phyloP scores from a whole-genome alignment of 202 grass and related monocot genomes.

The Zoysia matrella region DNA sequence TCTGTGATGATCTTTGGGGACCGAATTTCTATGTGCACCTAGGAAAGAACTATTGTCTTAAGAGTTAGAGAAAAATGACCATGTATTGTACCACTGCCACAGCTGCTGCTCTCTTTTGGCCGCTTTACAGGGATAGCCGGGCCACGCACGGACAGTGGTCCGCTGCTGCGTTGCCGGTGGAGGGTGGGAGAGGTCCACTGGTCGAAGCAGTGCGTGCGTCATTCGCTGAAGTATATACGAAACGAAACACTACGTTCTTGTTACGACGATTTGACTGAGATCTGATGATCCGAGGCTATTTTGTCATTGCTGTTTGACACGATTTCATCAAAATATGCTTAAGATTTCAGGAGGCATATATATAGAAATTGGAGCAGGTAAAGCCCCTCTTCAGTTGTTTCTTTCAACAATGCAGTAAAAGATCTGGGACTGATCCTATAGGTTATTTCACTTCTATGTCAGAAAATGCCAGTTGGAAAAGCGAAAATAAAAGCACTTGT shows the following conservation, averaged over 20 bases:
- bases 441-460: conserved; percentile 51
- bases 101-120: too few relatives aligned
- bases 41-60: too few relatives aligned
- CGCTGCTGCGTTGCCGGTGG: too few relatives aligned
- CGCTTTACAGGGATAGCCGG: too few relatives aligned
- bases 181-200: too few relatives aligned
- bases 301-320: background rate
- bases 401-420: conserved; percentile 25
- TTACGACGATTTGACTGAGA: background rate
- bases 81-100: too few relatives aligned
- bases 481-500: background rate
- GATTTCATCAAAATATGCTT: background rate
- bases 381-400: background rate
- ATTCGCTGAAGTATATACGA: background rate
- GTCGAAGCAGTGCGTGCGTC: too few relatives aligned
- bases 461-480: background rate
- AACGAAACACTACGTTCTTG: background rate
- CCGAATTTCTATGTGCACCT: too few relatives aligned
- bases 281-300: background rate
- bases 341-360: background rate
- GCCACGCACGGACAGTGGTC: too few relatives aligned
- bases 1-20: too few relatives aligned
- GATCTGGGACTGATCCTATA: conserved; percentile 5
- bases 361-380: conserved; percentile 20
- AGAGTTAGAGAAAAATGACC: too few relatives aligned